These are phyloP conservation scores for Bruguiera hainesii DNA, from an alignment of 441 rosid genomes.

Conservation along the genomic window DNA sequence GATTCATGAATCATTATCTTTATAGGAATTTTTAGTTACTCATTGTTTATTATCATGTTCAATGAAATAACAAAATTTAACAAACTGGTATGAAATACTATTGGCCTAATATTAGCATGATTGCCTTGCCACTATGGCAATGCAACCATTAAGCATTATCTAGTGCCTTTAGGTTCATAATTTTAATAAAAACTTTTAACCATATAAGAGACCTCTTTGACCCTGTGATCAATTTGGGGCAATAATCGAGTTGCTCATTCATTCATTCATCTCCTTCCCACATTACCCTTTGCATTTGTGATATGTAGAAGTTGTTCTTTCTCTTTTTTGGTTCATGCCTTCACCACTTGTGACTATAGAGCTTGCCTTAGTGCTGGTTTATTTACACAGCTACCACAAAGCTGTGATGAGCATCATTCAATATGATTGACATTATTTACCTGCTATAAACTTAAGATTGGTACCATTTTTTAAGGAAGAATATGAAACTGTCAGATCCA, in stretches of 20 bases:
- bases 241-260: neutral
- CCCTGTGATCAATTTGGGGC: neutral
- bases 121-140: no score
- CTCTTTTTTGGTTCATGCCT: no score
- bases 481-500: neutral
- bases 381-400: neutral
- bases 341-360: no score
- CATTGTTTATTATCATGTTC: no score
- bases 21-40: no score
- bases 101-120: no score
- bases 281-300: neutral
- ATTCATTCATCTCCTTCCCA: neutral
- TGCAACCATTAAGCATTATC: neutral
- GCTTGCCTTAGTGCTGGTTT: constrained; percentile 5
- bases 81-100: no score
- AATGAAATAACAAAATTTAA: no score
- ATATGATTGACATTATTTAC: neutral
- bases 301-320: neutral
- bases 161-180: neutral
- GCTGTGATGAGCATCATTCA: no score
- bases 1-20: no score
- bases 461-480: neutral
- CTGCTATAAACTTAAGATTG: neutral
- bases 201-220: no score
- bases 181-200: neutral